Evolutionary conservation across 768 basidiomycete species (phyloP), one percentile per base, ranked within the genome.

Genomic region (Hericium erinaceus): DNA sequence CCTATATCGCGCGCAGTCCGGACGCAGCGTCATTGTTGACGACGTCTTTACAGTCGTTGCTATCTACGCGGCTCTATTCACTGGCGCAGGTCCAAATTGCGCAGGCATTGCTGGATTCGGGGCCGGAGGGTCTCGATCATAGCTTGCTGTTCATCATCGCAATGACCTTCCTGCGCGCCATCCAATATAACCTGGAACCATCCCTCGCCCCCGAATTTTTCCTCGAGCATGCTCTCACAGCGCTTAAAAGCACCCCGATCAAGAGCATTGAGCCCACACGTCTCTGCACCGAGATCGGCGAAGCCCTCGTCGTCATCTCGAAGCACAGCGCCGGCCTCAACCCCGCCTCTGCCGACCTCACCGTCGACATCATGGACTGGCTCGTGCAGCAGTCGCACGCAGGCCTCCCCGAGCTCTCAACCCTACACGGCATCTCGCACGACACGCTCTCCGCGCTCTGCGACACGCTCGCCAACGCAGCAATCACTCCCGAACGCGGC

Each of bases 361-460:
- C 77, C 9, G 64, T 83, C 16, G 67, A 73, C 4, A 69, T 81
- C 1, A 71, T 87, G n/a, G 72, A 76, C 55, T 87, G 84, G 83
- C 71, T 84, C n/a, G 58, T 61, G 24, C 49, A 54, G 4, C 57
- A 53, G 6, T 63, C 73, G 12, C 67, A 72, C 4, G 77, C 79
- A 48, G 72, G 71, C 5, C 71, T 76, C 7, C 65, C 73, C 49
- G 76, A 74, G 44, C 72, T 80, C 16, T 68, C 67, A n/a, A 74
- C 75, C 20, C 72, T 87, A 9, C 73, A 68, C 11, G 78, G 79
- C 9, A 73, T 87, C 55, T 74, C 79, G 4, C 60, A 68, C 48
- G 74, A 79, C 20, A 74, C 71, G 0, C 78, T 83, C 62, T 66
- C 73, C 7, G 69, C 72, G 15, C 70, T 87, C 10, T 81, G 75